A percentile compares a stretch with the other conserved stretches of the same genome.
Evolutionary conservation across 2,329 filamentous ascomycete species (phyloP).

Genomic region (Penicillium sp.): DNA sequence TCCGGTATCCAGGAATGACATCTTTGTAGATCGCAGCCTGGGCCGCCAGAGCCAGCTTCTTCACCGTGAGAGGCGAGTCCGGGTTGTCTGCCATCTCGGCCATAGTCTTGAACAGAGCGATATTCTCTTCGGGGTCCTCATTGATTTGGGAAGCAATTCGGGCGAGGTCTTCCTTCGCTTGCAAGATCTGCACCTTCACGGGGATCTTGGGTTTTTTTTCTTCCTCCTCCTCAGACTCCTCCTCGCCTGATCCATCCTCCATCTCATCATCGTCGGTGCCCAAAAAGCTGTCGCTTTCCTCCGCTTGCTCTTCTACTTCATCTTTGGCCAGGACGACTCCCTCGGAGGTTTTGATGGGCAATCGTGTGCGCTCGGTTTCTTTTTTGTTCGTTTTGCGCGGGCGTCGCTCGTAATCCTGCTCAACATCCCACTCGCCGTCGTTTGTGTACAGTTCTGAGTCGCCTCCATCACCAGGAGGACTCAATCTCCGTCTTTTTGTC

Average conservation of each 20-base stretch:
- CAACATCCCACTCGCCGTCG: slow-evolving; percentile 82
- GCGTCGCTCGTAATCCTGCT: slow-evolving; percentile 83
- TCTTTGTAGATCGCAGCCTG: slow-evolving; percentile 93
- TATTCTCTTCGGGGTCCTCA: slow-evolving; percentile 89
- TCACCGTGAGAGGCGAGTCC: slow-evolving; percentile 66
- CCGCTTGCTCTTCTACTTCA: slow-evolving; percentile 44
- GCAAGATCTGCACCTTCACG: slow-evolving; percentile 73
- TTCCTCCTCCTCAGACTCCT: slow-evolving; percentile 50
- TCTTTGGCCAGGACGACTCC: slow-evolving; percentile 66
- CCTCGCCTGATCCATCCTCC: slow-evolving; percentile 48
- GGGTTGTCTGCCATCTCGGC: slow-evolving; percentile 65
- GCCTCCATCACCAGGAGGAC: slow-evolving; percentile 44
- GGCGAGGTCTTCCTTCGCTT: slow-evolving; percentile 90
- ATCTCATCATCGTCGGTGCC: slow-evolving; percentile 57
- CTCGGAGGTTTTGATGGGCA: slow-evolving; percentile 84
- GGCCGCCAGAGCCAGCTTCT: slow-evolving; percentile 81
- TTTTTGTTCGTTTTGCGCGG: slow-evolving; percentile 75
- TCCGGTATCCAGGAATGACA: slow-evolving; percentile 92
- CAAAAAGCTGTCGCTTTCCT: slow-evolving; percentile 65
- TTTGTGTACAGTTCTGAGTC: slow-evolving; percentile 64
- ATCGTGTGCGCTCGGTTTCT: slow-evolving; percentile 67
- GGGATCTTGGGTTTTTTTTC: slow-evolving; percentile 63
- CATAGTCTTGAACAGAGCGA: slow-evolving; percentile 73
- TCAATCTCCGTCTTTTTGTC: slow-evolving; percentile 53
- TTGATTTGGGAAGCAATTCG: slow-evolving; percentile 78